Percentiles rank a stretch among this genome's conserved stretches.
Evolutionary conservation across 2,329 filamentous ascomycete species (phyloP).

Genomic region (Ascochyta fabae): DNA sequence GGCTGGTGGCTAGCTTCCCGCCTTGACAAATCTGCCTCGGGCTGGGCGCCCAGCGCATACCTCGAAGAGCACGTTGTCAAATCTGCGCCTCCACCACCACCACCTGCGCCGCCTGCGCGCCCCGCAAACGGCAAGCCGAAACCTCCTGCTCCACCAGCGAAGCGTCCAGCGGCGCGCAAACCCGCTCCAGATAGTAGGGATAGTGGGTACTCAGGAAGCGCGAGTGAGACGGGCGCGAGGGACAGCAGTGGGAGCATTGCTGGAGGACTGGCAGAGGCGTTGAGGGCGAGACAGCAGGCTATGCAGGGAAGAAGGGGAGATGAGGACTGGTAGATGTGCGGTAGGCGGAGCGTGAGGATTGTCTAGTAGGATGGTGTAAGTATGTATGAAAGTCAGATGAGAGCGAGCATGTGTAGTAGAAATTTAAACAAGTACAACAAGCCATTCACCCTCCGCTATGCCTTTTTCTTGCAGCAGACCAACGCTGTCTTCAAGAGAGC

Average conservation of each 20-base stretch:
- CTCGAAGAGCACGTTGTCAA: constrained; percentile 76
- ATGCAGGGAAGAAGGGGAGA: constrained; percentile 53
- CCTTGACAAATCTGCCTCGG: constrained; percentile 70
- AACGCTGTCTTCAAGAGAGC: no score
- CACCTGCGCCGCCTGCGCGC: constrained; percentile 58
- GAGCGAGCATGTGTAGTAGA: background rate
- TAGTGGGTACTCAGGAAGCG: constrained; percentile 55
- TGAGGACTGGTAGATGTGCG: constrained; percentile 42
- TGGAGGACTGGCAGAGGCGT: constrained; percentile 58
- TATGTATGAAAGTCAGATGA: background rate
- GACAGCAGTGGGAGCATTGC: constrained; percentile 54
- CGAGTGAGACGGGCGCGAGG: constrained; percentile 47
- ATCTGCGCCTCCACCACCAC: constrained; percentile 62
- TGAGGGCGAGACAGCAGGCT: constrained; percentile 57
- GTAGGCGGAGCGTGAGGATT: background rate
- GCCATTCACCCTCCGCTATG: no score
- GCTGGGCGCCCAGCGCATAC: constrained; percentile 94
- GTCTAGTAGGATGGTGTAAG: background rate
- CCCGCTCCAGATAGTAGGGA: constrained; percentile 75
- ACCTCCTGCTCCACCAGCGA: constrained; percentile 79
- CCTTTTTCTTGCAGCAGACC: no score
- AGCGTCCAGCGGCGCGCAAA: constrained; percentile 78
- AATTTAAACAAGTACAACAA: constrained; percentile 1
- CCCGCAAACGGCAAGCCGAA: constrained; percentile 73
- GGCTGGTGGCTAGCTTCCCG: constrained; percentile 97